Evolutionary conservation across 495 filamentous ascomycete species (phyloP), one percentile per base, ranked within the genome.

Genomic region (Tuber borchii): DNA sequence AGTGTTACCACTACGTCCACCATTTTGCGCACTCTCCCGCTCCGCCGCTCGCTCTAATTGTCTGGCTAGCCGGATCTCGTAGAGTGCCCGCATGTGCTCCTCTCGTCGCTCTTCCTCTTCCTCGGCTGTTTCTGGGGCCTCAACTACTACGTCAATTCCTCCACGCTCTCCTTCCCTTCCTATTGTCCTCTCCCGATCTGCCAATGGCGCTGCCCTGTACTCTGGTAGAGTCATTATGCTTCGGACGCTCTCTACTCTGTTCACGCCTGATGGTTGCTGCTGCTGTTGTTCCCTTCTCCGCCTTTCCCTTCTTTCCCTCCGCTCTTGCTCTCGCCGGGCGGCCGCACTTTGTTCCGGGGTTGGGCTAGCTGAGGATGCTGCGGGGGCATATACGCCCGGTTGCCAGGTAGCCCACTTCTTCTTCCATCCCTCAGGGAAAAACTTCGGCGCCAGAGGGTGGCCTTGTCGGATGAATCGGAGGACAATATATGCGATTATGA

Each of bases 151-250:
- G 79, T 99, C 95, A 78, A 99, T 94, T 5, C 95, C 95, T 68
- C 86, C 94, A 40, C 95, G 88, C 82, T 99, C 95, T 45, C 95
- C 95, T 84, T 96, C 95, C 0, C 95, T 89, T 20, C 90, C 95
- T 61, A 98, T 87, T n/a, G 97, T 89, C 77, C 90, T 91, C 82
- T 99, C 95, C 48, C 89, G 87, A 7, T 93, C 89, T 56, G 89
- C 89, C 14, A 79, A 86, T 5, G 86, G 84, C 22, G 81, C 69
- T 0, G 86, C 84, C 1, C 89, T 87, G 84, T 99, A 99, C 7
- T 91, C 87, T 0, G 95, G 95, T 8, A 99, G 85, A 0, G 95
- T 97, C 87, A 97, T 96, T 70, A 98, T 90, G 9, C 93, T 96
- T 76, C 95, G 90, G 40, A 98, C 86, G 9, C 92, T 95, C 0